phyloP scores from a whole-genome alignment of 495 filamentous ascomycete species.

The Apodospora peruviana region DNA sequence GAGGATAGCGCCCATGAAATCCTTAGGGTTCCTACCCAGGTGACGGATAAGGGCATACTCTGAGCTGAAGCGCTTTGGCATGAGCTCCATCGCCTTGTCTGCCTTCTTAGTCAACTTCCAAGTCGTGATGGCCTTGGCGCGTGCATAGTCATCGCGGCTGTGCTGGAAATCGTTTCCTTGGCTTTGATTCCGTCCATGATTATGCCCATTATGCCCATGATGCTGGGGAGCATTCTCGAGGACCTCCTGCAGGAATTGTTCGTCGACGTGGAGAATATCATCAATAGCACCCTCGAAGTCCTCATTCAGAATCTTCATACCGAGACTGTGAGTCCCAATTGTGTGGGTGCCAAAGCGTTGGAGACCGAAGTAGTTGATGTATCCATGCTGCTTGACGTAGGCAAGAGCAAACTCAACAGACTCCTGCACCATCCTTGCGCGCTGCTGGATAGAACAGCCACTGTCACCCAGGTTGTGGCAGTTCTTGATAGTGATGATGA shows the following conservation, averaged over 20 bases:
- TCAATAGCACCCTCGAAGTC: slow-evolving; percentile 76
- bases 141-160: slow-evolving; percentile 62
- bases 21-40: slow-evolving; percentile 44
- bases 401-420: slow-evolving; percentile 38
- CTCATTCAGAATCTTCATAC: slow-evolving; percentile 73
- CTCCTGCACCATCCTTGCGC: slow-evolving; percentile 28
- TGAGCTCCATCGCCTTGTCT: slow-evolving; percentile 51
- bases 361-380: slow-evolving; percentile 94
- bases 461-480: slow-evolving; percentile 58
- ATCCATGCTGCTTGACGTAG: slow-evolving; percentile 62
- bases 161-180: too few relatives aligned
- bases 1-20: slow-evolving; percentile 75
- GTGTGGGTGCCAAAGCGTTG: slow-evolving; percentile 88
- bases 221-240: slow-evolving; percentile 6
- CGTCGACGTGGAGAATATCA: slow-evolving; percentile 57
- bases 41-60: slow-evolving; percentile 73
- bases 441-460: slow-evolving; percentile 28
- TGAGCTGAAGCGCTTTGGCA: slow-evolving; percentile 79
- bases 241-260: slow-evolving; percentile 18
- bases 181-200: too few relatives aligned
- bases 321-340: slow-evolving; percentile 74
- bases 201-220: background rate
- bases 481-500: slow-evolving; percentile 82
- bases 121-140: slow-evolving; percentile 67
- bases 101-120: slow-evolving; percentile 57